phyloP scores from a whole-genome alignment of 805 yeast genomes.

The Jamesozyma jinghongensis region DNA sequence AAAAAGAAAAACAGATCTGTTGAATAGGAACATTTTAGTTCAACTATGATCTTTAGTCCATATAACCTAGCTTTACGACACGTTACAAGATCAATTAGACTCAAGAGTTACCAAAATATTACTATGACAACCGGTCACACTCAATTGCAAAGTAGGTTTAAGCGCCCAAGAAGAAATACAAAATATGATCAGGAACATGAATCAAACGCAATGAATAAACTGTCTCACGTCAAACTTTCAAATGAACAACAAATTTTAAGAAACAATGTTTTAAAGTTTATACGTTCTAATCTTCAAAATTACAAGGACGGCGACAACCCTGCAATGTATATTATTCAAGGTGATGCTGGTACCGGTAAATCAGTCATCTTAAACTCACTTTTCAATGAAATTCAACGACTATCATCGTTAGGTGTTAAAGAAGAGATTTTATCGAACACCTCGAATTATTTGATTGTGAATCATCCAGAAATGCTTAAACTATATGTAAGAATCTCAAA shows the following conservation, averaged over 20 bases:
- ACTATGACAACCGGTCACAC: background rate
- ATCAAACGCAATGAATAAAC: slow-evolving; percentile 30
- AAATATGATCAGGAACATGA: slow-evolving; percentile 33
- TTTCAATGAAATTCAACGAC: slow-evolving; percentile 35
- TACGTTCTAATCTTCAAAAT: slow-evolving; percentile 16
- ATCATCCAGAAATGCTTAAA: slow-evolving; percentile 42
- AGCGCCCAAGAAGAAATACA: slow-evolving; percentile 23
- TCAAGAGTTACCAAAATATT: background rate
- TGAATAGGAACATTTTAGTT: background rate
- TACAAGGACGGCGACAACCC: slow-evolving; percentile 12
- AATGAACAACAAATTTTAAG: slow-evolving; percentile 32
- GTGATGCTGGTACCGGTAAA: slow-evolving; percentile 44
- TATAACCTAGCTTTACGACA: too few species aligned
- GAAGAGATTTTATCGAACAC: slow-evolving; percentile 24
- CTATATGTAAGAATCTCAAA: slow-evolving; percentile 34
- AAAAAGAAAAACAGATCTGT: too few species aligned
- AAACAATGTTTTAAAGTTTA: slow-evolving; percentile 25
- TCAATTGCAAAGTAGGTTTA: background rate
- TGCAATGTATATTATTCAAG: slow-evolving; percentile 36
- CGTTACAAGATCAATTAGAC: background rate
- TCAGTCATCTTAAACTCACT: slow-evolving; percentile 36
- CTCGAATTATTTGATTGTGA: slow-evolving; percentile 34
- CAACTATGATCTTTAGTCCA: too few species aligned
- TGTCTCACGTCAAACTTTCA: slow-evolving; percentile 31
- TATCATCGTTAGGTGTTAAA: slow-evolving; percentile 11